phyloP scores from a whole-genome alignment of 805 yeast species.

The Hermanozyma aechmeae region DNA sequence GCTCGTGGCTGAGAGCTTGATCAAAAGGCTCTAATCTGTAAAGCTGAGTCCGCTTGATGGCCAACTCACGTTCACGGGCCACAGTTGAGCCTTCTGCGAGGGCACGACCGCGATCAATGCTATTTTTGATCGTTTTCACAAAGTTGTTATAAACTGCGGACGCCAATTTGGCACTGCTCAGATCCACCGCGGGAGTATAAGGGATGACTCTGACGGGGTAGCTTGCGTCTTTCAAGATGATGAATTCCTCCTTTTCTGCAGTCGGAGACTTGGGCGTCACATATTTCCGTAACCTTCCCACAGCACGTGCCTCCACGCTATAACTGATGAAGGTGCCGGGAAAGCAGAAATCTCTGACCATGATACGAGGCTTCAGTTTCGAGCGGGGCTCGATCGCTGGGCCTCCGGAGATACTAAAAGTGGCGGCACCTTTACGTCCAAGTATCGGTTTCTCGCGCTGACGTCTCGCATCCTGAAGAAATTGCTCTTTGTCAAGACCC shows the following conservation, averaged over 20 bases:
- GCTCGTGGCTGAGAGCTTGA: no score
- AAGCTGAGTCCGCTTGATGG: conserved; percentile 11
- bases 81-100: no score
- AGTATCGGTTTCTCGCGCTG: conserved; percentile 6
- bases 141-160: conserved; percentile 12
- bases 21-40: no score
- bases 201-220: conserved; percentile 16
- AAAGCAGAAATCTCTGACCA: conserved; percentile 16
- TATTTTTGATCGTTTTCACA: conserved; percentile 7
- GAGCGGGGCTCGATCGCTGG: no score
- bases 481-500: conserved; percentile 17
- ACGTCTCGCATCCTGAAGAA: conserved; percentile 12
- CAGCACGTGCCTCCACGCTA: conserved; percentile 18
- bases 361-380: no score
- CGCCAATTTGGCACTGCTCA: no score
- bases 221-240: conserved; percentile 16
- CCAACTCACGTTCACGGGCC: no score
- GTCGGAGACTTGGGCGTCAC: conserved; percentile 3
- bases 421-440: no score
- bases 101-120: conserved; percentile 12
- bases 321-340: conserved; percentile 20
- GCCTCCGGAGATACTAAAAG: no score
- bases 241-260: conserved; percentile 11
- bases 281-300: conserved; percentile 16
- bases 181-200: no score